A percentile compares a stretch with the other conserved stretches of the same genome.
Conservation (phyloP, 140 eudicot species). For the Senecio squalidus region DNA sequence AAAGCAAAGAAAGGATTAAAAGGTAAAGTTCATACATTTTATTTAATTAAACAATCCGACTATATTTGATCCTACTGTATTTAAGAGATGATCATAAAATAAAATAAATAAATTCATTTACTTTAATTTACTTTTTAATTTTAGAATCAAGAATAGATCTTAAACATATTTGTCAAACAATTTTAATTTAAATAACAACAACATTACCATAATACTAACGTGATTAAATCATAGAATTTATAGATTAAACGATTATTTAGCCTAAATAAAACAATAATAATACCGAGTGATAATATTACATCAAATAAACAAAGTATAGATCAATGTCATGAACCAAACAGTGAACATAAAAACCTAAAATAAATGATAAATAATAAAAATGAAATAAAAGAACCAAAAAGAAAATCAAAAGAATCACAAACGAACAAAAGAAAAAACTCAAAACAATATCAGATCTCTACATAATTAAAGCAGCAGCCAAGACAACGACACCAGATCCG, state of each 20-base stretch:
- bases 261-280: slow-evolving; percentile 9
- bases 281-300: slow-evolving; percentile 11
- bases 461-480: slow-evolving; percentile 24
- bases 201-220: too few relatives aligned
- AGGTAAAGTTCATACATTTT: too few relatives aligned
- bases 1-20: too few relatives aligned
- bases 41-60: too few relatives aligned
- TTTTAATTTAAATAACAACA: too few relatives aligned
- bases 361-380: slow-evolving; percentile 4
- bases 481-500: slow-evolving; percentile 29
- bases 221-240: too few relatives aligned
- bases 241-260: background rate
- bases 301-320: slow-evolving; percentile 14
- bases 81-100: too few relatives aligned
- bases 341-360: slow-evolving; percentile 13
- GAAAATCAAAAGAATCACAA: slow-evolving; percentile 20
- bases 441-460: slow-evolving; percentile 17
- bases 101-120: too few relatives aligned
- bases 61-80: too few relatives aligned
- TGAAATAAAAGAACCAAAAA: background rate
- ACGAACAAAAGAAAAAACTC: slow-evolving; percentile 6
- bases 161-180: too few relatives aligned
- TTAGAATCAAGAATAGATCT: too few relatives aligned
- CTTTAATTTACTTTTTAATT: too few relatives aligned
- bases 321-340: background rate